Base-by-base conservation (phyloP, 495 filamentous ascomycete genomes). In the Aspergillus nidulans region DNA sequence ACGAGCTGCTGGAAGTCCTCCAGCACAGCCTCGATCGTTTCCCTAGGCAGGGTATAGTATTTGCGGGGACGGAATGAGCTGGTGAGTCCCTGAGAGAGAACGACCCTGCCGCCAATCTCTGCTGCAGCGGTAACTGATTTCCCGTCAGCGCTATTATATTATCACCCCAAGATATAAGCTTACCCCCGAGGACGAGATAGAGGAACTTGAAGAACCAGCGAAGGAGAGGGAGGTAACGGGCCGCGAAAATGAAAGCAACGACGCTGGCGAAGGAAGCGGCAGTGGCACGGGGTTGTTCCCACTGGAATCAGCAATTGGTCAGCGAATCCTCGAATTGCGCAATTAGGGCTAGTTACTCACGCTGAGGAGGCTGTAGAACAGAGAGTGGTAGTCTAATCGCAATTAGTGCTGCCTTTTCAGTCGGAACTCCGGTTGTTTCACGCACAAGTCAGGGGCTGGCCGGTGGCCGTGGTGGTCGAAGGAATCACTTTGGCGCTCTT, bases 21-120 rank as follows among this genome's bases (percentile, higher is more conserved):
- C 49, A 91, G 77, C 15, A 90, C 64, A 50, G 78, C 74, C 62
- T 97, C 90, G 13, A 96, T 75, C 8, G 88, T 89, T 60, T 94
- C 89, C 62, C 87, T 83, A 9, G 91, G 85, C 36, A 99, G 77
- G 23, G 90, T 96, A 73, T 92, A 96, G 78, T 99, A 99, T 67
- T 88, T 84, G 69, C 82, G 85, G 18, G 94, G 94, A 40, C 95
- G 87, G 70, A 99, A 79, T 63, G 91, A 91, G 55, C 87, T 88
- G 45, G 88, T 81, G 50, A 99, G 73, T 60, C 94, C 91, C 58
- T 83, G 83, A 61, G 85, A 85, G 43, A 96, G 73, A 53, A 90
- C 68, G 20, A 84, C 60, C 71, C 88, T 90, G 56, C 95, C 92
- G 16, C 79, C 81, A 58, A 89, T 64, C 70, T 99, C 94, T 19